Percentiles rank a stretch among this genome's conserved stretches.
Conservation (phyloP, 345 rosid species). For the Salix exigua region DNA sequence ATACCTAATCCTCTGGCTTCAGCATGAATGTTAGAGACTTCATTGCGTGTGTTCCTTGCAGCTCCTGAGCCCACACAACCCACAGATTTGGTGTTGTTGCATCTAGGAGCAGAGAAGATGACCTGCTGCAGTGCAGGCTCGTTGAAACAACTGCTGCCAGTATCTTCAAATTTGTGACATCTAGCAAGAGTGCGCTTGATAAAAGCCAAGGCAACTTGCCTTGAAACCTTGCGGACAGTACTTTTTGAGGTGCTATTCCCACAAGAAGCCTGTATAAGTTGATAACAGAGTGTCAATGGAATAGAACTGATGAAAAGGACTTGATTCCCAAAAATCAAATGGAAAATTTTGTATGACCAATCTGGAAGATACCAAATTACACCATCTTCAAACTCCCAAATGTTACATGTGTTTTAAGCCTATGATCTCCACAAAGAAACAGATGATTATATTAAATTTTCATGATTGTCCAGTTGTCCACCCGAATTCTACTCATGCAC, state of each 20-base stretch:
- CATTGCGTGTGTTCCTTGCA: constrained; percentile 81
- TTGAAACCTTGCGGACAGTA: constrained; percentile 63
- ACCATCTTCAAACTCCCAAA: background rate
- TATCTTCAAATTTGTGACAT: constrained; percentile 69
- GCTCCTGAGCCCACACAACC: constrained; percentile 96
- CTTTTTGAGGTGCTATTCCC: constrained; percentile 59
- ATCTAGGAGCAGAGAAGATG: constrained; percentile 55
- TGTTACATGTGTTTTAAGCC: background rate
- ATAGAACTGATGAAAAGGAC: background rate
- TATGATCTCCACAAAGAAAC: background rate
- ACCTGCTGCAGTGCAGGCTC: constrained; percentile 70
- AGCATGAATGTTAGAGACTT: constrained; percentile 58
- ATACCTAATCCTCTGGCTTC: constrained; percentile 88
- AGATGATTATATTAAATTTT: background rate
- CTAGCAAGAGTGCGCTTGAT: constrained; percentile 68
- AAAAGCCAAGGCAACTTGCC: constrained; percentile 70
- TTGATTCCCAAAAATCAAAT: background rate
- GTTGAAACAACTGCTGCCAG: constrained; percentile 71
- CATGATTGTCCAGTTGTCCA: background rate
- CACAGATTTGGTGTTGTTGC: constrained; percentile 71
- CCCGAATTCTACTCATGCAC: background rate
- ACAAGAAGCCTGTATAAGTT: constrained; percentile 61
- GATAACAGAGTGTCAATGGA: background rate
- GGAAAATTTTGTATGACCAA: background rate
- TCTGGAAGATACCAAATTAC: background rate